Evolutionary conservation across 2,329 filamentous ascomycete species (phyloP).

Genomic region (Pseudogymnoascus sp.): DNA sequence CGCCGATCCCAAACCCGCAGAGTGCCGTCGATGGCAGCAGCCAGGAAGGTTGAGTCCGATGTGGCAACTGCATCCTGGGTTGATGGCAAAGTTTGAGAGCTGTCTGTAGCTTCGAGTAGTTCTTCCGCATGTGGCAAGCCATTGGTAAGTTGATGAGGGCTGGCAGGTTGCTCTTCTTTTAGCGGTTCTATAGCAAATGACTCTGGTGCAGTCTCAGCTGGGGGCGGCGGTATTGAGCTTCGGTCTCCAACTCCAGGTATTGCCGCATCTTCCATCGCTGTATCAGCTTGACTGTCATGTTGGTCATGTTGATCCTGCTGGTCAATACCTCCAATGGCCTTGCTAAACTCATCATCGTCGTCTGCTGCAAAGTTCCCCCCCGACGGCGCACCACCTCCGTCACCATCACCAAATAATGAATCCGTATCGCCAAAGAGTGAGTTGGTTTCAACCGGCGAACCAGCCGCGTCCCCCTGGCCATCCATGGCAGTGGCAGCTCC

Average conservation of each 20-base stretch:
- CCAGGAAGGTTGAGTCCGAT: constrained; percentile 75
- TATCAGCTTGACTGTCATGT: constrained; percentile 2
- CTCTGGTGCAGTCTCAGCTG: constrained; percentile 15
- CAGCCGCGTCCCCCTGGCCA: constrained; percentile 47
- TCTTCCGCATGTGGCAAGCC: constrained; percentile 42
- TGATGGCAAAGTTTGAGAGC: constrained; percentile 24
- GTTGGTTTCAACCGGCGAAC: constrained; percentile 55
- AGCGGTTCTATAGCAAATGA: background rate
- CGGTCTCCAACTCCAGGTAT: background rate
- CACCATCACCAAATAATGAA: constrained; percentile 80
- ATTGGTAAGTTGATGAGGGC: constrained; percentile 26
- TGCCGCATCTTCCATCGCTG: constrained; percentile 18
- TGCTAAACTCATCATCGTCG: constrained; percentile 74
- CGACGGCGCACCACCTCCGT: constrained; percentile 42
- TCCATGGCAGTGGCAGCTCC: constrained; percentile 28
- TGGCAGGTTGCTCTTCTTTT: background rate
- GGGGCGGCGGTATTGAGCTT: constrained; percentile 10
- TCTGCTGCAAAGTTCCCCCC: constrained; percentile 64
- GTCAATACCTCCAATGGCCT: constrained; percentile 51
- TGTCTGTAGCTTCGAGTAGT: constrained; percentile 25
- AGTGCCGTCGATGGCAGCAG: constrained; percentile 77
- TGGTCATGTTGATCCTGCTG: constrained; percentile 19
- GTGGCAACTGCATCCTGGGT: constrained; percentile 48
- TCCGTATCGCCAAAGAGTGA: constrained; percentile 71
- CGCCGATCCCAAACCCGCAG: constrained; percentile 91